Evolutionary conservation across 495 filamentous ascomycete species (phyloP).

Genomic region (Penicillium paxilli): DNA sequence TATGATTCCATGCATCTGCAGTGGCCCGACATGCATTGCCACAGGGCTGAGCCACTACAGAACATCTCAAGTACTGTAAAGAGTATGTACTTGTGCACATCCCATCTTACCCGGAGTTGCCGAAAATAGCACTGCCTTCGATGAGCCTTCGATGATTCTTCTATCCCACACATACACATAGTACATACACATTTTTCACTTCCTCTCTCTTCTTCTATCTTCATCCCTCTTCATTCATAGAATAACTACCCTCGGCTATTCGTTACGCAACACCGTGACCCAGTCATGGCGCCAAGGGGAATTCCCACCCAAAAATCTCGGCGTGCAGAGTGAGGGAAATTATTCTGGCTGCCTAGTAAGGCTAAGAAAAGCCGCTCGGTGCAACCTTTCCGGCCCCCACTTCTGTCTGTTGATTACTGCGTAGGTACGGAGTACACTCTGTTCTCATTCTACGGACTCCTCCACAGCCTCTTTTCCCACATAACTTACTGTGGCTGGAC

Average conservation of each 20-base stretch:
- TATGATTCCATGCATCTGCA: no score
- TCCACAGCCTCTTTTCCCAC: not conserved
- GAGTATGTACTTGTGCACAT: no score
- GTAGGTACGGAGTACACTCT: no score
- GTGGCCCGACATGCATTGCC: not conserved
- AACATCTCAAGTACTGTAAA: not conserved
- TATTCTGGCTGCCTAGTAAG: conserved; percentile 6
- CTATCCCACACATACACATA: no score
- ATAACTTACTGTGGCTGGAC: not conserved
- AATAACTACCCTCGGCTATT: no score
- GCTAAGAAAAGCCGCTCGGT: not conserved
- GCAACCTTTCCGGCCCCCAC: not conserved
- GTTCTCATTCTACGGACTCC: not conserved
- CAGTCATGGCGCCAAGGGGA: conserved; percentile 4
- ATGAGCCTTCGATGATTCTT: conserved; percentile 18
- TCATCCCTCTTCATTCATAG: not conserved
- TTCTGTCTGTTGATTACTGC: no score
- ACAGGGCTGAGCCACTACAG: conserved; percentile 16
- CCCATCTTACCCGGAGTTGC: not conserved
- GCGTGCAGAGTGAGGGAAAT: not conserved
- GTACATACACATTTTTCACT: no score
- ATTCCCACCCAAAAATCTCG: not conserved
- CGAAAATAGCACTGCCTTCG: conserved; percentile 17
- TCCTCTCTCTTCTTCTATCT: no score
- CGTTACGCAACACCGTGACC: no score